Evolutionary conservation across 768 basidiomycete species (phyloP).

Genomic region (Boletus vinaceobasis): DNA sequence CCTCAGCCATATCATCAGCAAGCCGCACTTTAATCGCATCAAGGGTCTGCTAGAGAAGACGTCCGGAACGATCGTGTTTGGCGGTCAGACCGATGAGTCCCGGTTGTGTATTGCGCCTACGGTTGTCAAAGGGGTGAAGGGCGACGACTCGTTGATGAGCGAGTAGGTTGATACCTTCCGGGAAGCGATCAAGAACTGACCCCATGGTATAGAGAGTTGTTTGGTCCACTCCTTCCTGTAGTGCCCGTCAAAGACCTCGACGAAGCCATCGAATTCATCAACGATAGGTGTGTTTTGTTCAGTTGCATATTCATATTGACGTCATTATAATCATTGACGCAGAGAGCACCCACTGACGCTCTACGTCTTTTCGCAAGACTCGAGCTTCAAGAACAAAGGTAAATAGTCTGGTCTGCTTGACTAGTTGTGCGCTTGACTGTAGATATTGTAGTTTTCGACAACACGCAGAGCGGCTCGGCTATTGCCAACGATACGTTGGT

Average conservation of each 20-base stretch:
- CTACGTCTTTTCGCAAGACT: conserved; percentile 70
- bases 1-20: conserved; percentile 50
- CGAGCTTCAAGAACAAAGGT: conserved; percentile 61
- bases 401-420: neutral
- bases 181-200: neutral
- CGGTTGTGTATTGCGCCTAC: conserved; percentile 69
- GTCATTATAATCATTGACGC: neutral
- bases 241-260: conserved; percentile 68
- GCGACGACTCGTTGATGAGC: conserved; percentile 70
- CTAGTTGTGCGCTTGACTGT: neutral
- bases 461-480: conserved; percentile 68
- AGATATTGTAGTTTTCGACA: conserved; percentile 51
- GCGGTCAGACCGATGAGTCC: conserved; percentile 59
- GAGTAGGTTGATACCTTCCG: conserved; percentile 46
- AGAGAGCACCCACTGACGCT: conserved; percentile 74
- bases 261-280: conserved; percentile 68
- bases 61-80: conserved; percentile 60
- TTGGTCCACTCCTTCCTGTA: conserved; percentile 79
- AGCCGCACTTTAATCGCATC: conserved; percentile 55
- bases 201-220: conserved; percentile 58
- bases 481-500: conserved; percentile 68
- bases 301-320: neutral
- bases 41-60: conserved; percentile 62
- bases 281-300: conserved; percentile 42
- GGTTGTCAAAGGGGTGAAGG: conserved; percentile 57